These are phyloP conservation scores for Amphichorda felina DNA, from an alignment of 2,329 filamentous ascomycete species.

Conservation along the genomic window DNA sequence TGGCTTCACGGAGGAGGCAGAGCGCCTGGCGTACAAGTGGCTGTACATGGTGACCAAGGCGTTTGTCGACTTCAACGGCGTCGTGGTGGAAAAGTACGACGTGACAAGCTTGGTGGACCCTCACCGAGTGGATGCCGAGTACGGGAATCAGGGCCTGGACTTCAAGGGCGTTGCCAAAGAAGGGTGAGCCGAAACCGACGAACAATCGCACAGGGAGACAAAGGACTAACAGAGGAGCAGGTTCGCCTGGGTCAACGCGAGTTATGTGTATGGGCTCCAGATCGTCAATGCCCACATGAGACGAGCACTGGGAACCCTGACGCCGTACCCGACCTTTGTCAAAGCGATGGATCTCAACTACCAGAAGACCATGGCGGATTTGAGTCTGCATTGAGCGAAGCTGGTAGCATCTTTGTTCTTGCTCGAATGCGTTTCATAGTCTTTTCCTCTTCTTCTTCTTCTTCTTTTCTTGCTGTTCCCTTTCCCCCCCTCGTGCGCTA, in stretches of 20 bases:
- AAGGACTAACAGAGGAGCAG: slow-evolving; percentile 29
- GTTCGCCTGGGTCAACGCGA: slow-evolving; percentile 98
- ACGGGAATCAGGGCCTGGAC: slow-evolving; percentile 90
- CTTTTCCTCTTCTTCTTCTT: too few species aligned
- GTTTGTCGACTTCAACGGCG: slow-evolving; percentile 96
- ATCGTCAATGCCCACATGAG: slow-evolving; percentile 83
- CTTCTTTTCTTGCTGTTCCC: too few species aligned
- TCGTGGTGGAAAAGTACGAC: slow-evolving; percentile 98
- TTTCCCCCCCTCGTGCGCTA: too few species aligned
- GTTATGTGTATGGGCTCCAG: slow-evolving; percentile 86
- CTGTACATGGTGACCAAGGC: slow-evolving; percentile 97
- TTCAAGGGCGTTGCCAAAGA: slow-evolving; percentile 94
- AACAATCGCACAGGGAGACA: neutral
- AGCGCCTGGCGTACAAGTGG: slow-evolving; percentile 90
- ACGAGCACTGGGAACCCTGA: slow-evolving; percentile 77
- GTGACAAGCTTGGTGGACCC: slow-evolving; percentile 84
- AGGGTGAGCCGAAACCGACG: slow-evolving; percentile 53
- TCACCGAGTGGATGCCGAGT: slow-evolving; percentile 91
- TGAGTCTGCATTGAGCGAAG: slow-evolving; percentile 13
- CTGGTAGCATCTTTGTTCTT: too few species aligned
- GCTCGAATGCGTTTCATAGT: too few species aligned
- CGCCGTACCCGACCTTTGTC: slow-evolving; percentile 73
- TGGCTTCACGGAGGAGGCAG: slow-evolving; percentile 80
- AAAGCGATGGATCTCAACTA: slow-evolving; percentile 49
- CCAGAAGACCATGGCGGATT: slow-evolving; percentile 37